These are phyloP conservation scores for Macrolepiota albuminosa DNA, from an alignment of 768 basidiomycete species.

Conservation along the genomic window DNA sequence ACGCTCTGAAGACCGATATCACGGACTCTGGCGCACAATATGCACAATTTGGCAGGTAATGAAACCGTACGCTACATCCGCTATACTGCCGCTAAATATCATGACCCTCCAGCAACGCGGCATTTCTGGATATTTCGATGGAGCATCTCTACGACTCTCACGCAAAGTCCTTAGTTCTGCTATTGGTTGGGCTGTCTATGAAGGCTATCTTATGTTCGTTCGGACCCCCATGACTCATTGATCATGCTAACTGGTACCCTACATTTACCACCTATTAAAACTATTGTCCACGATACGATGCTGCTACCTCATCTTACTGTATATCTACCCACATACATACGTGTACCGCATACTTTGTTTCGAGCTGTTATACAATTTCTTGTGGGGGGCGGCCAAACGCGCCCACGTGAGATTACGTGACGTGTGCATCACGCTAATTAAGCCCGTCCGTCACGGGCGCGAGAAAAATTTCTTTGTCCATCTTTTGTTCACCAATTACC, in stretches of 20 bases:
- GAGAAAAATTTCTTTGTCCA: slow-evolving; percentile 22
- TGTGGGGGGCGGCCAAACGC: slow-evolving; percentile 3
- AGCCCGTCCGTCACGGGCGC: slow-evolving; percentile 23
- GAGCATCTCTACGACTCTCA: slow-evolving; percentile 74
- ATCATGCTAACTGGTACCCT: not conserved
- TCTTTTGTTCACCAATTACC: slow-evolving; percentile 9
- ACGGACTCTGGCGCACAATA: slow-evolving; percentile 62
- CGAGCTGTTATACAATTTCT: not conserved
- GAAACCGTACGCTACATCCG: not conserved
- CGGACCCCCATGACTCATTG: slow-evolving; percentile 21
- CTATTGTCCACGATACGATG: not conserved
- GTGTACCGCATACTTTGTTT: not conserved
- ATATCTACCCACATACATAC: not conserved
- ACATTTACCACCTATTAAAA: not conserved
- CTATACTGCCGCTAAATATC: not conserved
- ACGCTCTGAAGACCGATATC: slow-evolving; percentile 70
- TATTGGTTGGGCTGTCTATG: slow-evolving; percentile 91
- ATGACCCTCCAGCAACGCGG: slow-evolving; percentile 65
- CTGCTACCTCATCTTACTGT: slow-evolving; percentile 3
- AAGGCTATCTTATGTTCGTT: slow-evolving; percentile 64
- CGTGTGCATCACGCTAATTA: slow-evolving; percentile 23
- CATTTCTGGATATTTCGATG: slow-evolving; percentile 77
- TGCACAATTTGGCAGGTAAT: slow-evolving; percentile 65
- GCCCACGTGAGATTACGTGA: slow-evolving; percentile 28
- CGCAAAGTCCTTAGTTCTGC: slow-evolving; percentile 87